These are phyloP conservation scores for Mycena chlorophos DNA, from an alignment of 768 basidiomycete species.

Conservation along the genomic window DNA sequence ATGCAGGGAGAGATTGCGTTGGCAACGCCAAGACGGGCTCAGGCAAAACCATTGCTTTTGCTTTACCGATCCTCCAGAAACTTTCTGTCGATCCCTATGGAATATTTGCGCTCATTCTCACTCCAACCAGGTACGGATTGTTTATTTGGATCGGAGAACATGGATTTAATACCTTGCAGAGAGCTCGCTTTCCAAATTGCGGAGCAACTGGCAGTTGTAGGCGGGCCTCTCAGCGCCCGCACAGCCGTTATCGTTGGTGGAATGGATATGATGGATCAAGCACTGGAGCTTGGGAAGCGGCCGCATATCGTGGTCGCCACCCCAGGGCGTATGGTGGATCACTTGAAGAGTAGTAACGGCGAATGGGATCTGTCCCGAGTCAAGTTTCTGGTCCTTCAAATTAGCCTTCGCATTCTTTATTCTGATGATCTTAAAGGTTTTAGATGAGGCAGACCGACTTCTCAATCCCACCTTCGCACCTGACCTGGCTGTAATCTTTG, in stretches of 20 bases:
- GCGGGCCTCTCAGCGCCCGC: conserved; percentile 74
- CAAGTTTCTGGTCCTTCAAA: conserved; percentile 55
- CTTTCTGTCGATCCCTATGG: conserved; percentile 90
- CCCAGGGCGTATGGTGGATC: conserved; percentile 92
- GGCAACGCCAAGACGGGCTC: conserved; percentile 98
- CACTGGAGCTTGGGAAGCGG: conserved; percentile 77
- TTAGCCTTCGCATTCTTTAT: background rate
- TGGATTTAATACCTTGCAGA: conserved; percentile 40
- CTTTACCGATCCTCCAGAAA: conserved; percentile 89
- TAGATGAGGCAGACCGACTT: conserved; percentile 96
- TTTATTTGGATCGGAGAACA: background rate
- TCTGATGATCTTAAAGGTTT: conserved; percentile 52
- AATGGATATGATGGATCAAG: conserved; percentile 97
- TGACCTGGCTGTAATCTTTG: conserved; percentile 79
- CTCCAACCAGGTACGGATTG: conserved; percentile 80
- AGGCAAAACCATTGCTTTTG: conserved; percentile 97
- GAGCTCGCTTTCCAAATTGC: conserved; percentile 97
- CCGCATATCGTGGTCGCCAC: conserved; percentile 96
- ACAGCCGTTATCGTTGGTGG: conserved; percentile 94
- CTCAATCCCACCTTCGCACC: conserved; percentile 86
- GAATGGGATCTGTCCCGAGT: conserved; percentile 86
- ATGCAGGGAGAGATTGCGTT: conserved; percentile 87
- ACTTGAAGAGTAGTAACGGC: conserved; percentile 71
- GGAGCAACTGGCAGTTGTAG: conserved; percentile 93
- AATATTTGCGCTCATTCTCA: conserved; percentile 89